Evolutionary conservation across 2,329 filamentous ascomycete genomes (phyloP).

Genomic region (Curvularia sp.): DNA sequence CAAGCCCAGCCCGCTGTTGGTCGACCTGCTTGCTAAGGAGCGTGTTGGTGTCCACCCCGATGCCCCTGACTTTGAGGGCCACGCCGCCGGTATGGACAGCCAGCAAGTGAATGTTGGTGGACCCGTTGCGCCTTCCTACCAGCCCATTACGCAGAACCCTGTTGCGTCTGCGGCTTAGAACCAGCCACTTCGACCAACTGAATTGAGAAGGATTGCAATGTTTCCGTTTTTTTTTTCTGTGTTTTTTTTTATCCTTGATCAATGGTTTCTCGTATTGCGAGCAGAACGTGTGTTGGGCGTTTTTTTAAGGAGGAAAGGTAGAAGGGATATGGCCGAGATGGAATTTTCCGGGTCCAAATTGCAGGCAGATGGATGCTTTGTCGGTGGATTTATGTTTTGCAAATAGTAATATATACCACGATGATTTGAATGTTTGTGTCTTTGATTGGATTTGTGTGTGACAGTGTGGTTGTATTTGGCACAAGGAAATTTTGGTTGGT

Average conservation of each 20-base stretch:
- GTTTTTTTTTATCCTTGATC: neutral
- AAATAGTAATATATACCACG: conserved; percentile 1
- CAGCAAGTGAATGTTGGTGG: conserved; percentile 40
- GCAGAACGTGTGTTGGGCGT: neutral
- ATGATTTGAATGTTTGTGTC: neutral
- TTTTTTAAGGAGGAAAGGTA: neutral
- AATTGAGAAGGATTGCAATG: neutral
- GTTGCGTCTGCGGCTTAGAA: conserved; percentile 42
- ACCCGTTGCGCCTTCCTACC: conserved; percentile 40
- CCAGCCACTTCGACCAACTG: neutral
- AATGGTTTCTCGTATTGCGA: neutral
- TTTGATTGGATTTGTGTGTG: too few species aligned
- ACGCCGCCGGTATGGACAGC: conserved; percentile 37
- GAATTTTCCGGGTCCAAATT: neutral
- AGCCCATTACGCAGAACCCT: conserved; percentile 41
- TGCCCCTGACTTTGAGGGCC: conserved; percentile 44
- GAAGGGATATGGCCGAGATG: neutral
- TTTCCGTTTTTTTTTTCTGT: conserved; percentile 1
- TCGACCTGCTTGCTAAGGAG: conserved; percentile 92
- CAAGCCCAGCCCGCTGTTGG: conserved; percentile 83
- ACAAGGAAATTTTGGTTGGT: too few species aligned
- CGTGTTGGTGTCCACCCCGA: conserved; percentile 78
- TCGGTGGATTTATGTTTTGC: neutral
- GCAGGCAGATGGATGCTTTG: neutral
- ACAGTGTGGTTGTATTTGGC: too few species aligned